Evolutionary conservation across 2,329 filamentous ascomycete species (phyloP), one percentile per base, ranked within the genome.

Genomic region (Diaporthe longicolla): DNA sequence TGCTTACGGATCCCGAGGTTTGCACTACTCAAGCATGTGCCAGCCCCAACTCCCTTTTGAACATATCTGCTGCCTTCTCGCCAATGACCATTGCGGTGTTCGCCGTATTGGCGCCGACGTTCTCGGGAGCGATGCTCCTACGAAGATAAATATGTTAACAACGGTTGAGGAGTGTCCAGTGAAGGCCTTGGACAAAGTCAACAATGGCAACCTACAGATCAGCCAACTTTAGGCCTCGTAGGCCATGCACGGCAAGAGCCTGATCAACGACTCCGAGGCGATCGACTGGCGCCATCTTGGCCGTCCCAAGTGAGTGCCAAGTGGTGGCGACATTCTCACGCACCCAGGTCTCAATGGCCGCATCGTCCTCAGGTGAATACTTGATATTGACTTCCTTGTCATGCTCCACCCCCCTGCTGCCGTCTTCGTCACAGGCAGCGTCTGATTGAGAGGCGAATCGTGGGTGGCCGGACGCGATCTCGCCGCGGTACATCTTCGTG

Each of bases 401-500:
- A n/a, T 77, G 76, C 13, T 45, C 73, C n/a, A 79, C 78, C 4
- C 50, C 72, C 17, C 77, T 72, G 83, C 76, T 81, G 52, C 81
- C 78, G 17, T 68, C 37, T 15, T 78, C 74, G 83, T 77, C 81
- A 43, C 81, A 77, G 0, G 81, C 81, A 0, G 86, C 87, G 13
- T 82, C 80, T 0, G 85, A 87, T 0, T 78, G 81, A 0, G 81
- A 73, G 0, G 84, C 78, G 77, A 89, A 89, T 17, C 80, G 79
- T 1, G 88, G 88, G 71, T 87, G 85, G 0, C 83, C 80, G 6
- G 80, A 74, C 7, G 82, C 79, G 5, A 86, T 43, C 77, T 89
- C 85, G 78, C 89, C 84, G 72, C 84, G 77, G 81, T 87, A 91
- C 75, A 86, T 83, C 3, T 84, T 80, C 78, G 89, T 88, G 21